phyloP scores from a whole-genome alignment of 768 basidiomycete genomes.

The Leucocoprinus leucothites region DNA sequence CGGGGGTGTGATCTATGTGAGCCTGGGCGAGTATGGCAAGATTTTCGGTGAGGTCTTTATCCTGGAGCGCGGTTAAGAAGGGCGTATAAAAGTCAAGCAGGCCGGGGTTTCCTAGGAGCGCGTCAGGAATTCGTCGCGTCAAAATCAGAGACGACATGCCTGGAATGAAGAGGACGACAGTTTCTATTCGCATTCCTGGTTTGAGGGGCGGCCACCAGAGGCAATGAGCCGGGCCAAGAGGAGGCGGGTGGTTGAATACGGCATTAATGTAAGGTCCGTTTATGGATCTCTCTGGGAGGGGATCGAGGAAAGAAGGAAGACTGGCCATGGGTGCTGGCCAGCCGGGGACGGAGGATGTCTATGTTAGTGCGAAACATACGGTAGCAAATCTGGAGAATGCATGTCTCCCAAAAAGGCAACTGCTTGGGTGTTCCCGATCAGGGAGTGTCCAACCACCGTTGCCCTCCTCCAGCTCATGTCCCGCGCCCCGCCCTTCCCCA shows the following conservation, averaged over 20 bases:
- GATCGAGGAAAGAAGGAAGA: conserved; percentile 32
- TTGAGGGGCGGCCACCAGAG: conserved; percentile 48
- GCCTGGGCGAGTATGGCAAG: conserved; percentile 59
- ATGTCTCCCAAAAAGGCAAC: conserved; percentile 2
- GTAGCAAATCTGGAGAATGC: not conserved
- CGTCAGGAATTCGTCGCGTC: not conserved
- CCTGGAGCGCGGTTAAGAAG: conserved; percentile 55
- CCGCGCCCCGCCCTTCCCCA: conserved; percentile 54
- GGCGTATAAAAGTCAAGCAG: conserved; percentile 63
- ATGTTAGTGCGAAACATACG: not conserved
- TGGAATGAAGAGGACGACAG: conserved; percentile 47
- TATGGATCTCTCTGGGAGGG: conserved; percentile 11
- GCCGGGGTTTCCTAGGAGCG: conserved; percentile 49
- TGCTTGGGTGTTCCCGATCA: not conserved
- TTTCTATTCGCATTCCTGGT: conserved; percentile 22
- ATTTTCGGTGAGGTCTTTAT: conserved; percentile 26
- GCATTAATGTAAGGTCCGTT: conserved; percentile 23
- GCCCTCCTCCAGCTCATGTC: conserved; percentile 40
- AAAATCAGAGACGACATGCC: conserved; percentile 24
- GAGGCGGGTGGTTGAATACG: conserved; percentile 34
- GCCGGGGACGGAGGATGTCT: not conserved
- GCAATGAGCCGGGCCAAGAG: conserved; percentile 41
- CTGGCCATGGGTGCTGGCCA: conserved; percentile 12
- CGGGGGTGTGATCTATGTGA: conserved; percentile 62
- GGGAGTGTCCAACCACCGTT: too few relatives aligned